A percentile compares a stretch with the other conserved stretches of the same genome.
phyloP scores from a whole-genome alignment of 257 asterid genomes.

The Leonotis leonurus region DNA sequence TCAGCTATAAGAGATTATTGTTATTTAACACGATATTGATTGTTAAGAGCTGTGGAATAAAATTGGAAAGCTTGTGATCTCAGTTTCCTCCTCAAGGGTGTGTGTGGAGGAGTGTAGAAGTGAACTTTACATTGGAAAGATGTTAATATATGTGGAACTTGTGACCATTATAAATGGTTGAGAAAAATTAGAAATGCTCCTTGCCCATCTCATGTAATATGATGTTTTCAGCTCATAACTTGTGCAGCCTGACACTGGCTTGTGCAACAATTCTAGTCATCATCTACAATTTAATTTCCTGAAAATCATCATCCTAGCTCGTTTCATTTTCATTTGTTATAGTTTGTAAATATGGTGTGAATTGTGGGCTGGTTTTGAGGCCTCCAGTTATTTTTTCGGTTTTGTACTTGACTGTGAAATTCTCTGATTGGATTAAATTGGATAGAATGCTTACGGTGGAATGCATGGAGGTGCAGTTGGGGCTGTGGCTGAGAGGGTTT shows the following conservation, averaged over 20 bases:
- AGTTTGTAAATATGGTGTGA: neutral
- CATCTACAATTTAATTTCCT: neutral
- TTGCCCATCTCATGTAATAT: neutral
- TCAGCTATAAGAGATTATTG: neutral
- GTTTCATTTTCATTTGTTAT: neutral
- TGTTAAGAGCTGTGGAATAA: neutral
- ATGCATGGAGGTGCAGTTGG: constrained; percentile 94
- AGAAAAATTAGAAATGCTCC: neutral
- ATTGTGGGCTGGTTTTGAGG: neutral
- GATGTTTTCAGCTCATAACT: neutral
- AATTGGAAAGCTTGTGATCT: neutral
- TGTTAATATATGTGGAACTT: neutral
- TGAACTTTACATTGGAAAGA: neutral
- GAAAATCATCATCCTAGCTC: neutral
- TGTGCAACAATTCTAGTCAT: neutral
- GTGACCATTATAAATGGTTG: neutral
- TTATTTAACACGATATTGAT: neutral
- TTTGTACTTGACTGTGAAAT: neutral
- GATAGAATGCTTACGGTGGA: constrained; percentile 58
- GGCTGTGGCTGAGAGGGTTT: constrained; percentile 57
- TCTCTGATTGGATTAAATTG: constrained; percentile 1
- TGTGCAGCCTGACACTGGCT: neutral
- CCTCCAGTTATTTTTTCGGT: neutral
- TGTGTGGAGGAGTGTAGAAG: neutral
- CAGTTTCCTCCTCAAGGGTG: neutral